Evolutionary conservation across 768 basidiomycete genomes (phyloP).

Genomic region (Suillus subluteus): DNA sequence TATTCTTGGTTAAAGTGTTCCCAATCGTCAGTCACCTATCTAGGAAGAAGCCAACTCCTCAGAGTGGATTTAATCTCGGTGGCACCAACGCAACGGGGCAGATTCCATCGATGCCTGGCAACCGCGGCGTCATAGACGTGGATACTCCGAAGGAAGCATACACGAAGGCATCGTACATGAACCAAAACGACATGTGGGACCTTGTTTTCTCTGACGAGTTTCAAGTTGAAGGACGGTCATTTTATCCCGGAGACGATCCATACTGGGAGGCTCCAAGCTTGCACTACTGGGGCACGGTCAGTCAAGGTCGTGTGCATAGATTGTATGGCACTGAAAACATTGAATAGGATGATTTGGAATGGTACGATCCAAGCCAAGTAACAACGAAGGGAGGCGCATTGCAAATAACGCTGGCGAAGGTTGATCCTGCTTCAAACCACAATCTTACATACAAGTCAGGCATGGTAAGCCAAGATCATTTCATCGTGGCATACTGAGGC

Average conservation of each 20-base stretch:
- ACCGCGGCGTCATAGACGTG: constrained; percentile 54
- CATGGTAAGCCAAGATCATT: constrained; percentile 33
- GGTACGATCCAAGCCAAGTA: constrained; percentile 59
- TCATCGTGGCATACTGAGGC: constrained; percentile 33
- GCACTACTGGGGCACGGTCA: constrained; percentile 70
- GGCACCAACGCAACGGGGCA: constrained; percentile 79
- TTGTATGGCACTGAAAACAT: neutral
- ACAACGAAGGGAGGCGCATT: constrained; percentile 56
- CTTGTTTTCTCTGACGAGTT: constrained; percentile 87
- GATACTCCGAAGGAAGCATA: constrained; percentile 53
- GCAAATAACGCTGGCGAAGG: constrained; percentile 51
- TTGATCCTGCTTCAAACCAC: constrained; percentile 44
- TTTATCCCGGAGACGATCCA: constrained; percentile 72
- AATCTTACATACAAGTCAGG: constrained; percentile 49
- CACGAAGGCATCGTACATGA: constrained; percentile 43
- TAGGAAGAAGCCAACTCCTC: constrained; percentile 41
- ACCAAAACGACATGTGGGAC: constrained; percentile 38
- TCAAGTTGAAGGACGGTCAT: constrained; percentile 68
- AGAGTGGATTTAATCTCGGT: constrained; percentile 71
- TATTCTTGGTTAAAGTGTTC: constrained; percentile 36
- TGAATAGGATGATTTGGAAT: constrained; percentile 48
- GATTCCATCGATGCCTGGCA: constrained; percentile 44
- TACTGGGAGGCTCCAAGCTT: constrained; percentile 58
- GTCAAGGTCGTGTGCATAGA: constrained; percentile 18
- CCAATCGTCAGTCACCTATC: constrained; percentile 54